A percentile compares a stretch with the other conserved stretches of the same genome.
Conservation (phyloP, 106 monocot species). For the Phalaenopsis equestris region DNA sequence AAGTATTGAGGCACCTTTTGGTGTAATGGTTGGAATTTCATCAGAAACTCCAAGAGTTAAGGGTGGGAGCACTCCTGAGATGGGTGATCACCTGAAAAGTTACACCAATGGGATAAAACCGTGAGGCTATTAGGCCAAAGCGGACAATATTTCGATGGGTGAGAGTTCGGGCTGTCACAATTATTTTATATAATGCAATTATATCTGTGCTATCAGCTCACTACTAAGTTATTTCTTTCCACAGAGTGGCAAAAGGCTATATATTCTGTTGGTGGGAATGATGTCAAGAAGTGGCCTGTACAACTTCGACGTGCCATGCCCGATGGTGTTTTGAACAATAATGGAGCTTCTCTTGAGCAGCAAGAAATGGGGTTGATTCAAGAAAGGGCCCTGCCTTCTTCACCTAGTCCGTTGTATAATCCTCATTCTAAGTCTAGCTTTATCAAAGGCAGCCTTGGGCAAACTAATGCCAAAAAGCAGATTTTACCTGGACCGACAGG, state of each 20-base stretch:
- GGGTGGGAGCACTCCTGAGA: no score
- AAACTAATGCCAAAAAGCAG: constrained; percentile 56
- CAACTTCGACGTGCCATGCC: constrained; percentile 63
- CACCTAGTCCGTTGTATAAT: constrained; percentile 66
- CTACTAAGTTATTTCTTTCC: constrained; percentile 10
- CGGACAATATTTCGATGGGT: no score
- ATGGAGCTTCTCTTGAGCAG: constrained; percentile 59
- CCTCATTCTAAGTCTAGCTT: constrained; percentile 71
- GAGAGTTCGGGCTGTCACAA: no score
- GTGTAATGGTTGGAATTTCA: no score
- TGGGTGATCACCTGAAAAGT: no score
- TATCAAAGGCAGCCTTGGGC: constrained; percentile 59
- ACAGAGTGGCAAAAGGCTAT: constrained; percentile 99
- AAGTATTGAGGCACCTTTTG: no score
- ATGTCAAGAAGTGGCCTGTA: constrained; percentile 91
- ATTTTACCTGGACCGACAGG: constrained; percentile 41
- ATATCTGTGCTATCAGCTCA: neutral
- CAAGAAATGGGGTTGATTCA: constrained; percentile 68
- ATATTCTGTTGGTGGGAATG: constrained; percentile 83
- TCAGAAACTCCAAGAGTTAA: no score
- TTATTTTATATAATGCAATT: neutral
- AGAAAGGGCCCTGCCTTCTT: constrained; percentile 70
- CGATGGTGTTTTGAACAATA: constrained; percentile 35
- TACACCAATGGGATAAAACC: no score
- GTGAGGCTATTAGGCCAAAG: no score